phyloP scores from a whole-genome alignment of 2,329 filamentous ascomycete species.

The Cladosporium colombiae region DNA sequence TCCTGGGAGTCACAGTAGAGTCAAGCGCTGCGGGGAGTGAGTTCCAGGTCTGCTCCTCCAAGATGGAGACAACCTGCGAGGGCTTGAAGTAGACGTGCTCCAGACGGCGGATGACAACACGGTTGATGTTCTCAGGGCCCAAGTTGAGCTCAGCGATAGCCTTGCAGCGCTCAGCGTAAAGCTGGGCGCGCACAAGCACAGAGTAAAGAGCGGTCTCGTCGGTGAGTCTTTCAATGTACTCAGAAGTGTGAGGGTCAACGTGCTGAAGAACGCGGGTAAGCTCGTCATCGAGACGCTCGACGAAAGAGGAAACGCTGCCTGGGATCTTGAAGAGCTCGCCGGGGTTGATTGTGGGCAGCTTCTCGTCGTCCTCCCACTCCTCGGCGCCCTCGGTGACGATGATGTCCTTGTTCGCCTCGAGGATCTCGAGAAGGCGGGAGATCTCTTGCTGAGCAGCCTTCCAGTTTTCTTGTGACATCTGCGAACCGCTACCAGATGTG shows the following conservation, averaged over 20 bases:
- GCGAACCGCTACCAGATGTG: conserved; percentile 72
- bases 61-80: conserved; percentile 84
- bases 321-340: conserved; percentile 87
- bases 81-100: conserved; percentile 99
- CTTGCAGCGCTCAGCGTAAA: conserved; percentile 83
- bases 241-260: conserved; percentile 97
- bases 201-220: conserved; percentile 92
- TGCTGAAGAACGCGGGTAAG: conserved; percentile 94
- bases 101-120: conserved; percentile 86
- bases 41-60: conserved; percentile 95
- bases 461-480: conserved; percentile 97
- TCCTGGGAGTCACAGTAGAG: conserved; percentile 78
- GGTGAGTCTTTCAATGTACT: conserved; percentile 93
- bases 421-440: conserved; percentile 70
- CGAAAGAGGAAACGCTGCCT: conserved; percentile 89
- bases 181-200: conserved; percentile 80
- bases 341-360: conserved; percentile 71
- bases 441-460: conserved; percentile 91
- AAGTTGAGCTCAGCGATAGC: conserved; percentile 70
- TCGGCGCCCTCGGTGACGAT: conserved; percentile 84
- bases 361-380: conserved; percentile 99
- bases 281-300: conserved; percentile 95
- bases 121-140: conserved; percentile 85
- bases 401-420: conserved; percentile 77
- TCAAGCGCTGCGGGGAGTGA: conserved; percentile 68